phyloP scores from a whole-genome alignment of 495 filamentous ascomycete genomes.

The Podospora sp. region DNA sequence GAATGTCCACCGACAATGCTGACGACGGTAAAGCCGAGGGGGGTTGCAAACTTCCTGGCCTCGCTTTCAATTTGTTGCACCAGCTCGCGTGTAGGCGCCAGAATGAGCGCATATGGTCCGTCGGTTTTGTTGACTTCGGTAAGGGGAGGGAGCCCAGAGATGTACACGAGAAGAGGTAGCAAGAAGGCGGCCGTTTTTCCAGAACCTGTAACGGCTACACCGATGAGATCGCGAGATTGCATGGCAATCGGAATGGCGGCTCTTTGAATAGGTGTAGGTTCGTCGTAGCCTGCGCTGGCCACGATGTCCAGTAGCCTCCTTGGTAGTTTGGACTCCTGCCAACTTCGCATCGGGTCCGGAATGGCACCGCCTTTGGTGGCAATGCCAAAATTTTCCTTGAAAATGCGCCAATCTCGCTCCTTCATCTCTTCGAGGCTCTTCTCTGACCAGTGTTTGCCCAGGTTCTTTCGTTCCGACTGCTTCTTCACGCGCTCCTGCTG shows the following conservation, averaged over 20 bases:
- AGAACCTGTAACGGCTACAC: constrained; percentile 97
- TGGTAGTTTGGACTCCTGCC: constrained; percentile 84
- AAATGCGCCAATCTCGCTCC: constrained; percentile 98
- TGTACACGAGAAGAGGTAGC: constrained; percentile 93
- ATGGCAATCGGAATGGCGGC: constrained; percentile 95
- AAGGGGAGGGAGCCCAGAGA: constrained; percentile 83
- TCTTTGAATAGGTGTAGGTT: constrained; percentile 89
- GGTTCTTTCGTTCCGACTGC: constrained; percentile 70
- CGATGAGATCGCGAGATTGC: constrained; percentile 91
- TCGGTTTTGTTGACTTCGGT: constrained; percentile 91
- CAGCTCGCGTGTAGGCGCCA: constrained; percentile 97
- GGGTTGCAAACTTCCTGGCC: constrained; percentile 88
- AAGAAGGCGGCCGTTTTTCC: constrained; percentile 98
- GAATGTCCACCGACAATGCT: constrained; percentile 97
- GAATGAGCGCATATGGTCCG: constrained; percentile 93
- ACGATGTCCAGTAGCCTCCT: constrained; percentile 81
- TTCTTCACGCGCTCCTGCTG: constrained; percentile 66
- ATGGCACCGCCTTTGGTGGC: constrained; percentile 85
- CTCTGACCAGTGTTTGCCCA: constrained; percentile 95
- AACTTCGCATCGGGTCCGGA: constrained; percentile 95
- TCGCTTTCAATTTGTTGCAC: constrained; percentile 97
- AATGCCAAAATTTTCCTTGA: constrained; percentile 99
- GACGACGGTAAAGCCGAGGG: constrained; percentile 92
- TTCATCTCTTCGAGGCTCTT: constrained; percentile 96
- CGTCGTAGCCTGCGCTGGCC: constrained; percentile 84